Base-by-base conservation (phyloP, 257 asterid genomes). In the Plantago major region DNA sequence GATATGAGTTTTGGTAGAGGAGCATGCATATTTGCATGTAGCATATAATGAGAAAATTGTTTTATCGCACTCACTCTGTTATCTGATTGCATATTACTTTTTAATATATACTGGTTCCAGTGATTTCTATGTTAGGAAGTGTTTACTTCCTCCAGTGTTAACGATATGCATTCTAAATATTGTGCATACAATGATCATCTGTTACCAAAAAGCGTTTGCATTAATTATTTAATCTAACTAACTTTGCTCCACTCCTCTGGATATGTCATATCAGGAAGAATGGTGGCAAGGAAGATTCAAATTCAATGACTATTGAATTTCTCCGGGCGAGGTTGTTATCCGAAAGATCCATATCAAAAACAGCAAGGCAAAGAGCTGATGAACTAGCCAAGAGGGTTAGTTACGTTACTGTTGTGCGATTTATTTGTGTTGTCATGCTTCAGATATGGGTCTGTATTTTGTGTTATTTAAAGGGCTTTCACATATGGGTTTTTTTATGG, bases 301-400 rank as follows among this genome's bases (percentile, higher is more conserved):
- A 84, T 63, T 65, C 79, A n/a, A 83, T 77, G 86, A 89, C 96
- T 33, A 73, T 93, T 65, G 95, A 93, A 58, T 92, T 82, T 79
- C 93, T 92, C 50, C 84, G 96, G 56, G 95, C 85, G 58, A 77
- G 90, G 74, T 75, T 92, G 76, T 76, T 89, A 72, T 69, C 97
- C 62, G 97, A 92, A 82, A 89, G 97, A 71, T 88, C 99, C 13
- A 77, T 89, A 68, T 92, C 95, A 46, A 84, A 76, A 71, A 58
- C 92, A 7, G 90, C 95, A 19, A 83, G 78, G 70, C 87, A 83
- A 79, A 82, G 96, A 85, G 96, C 94, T 45, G 82, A 89, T 75
- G 97, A 89, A 60, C 92, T 93, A 67, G 71, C 96, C 71, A 79
- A 73, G 70, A 87, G 88, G 95, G 99, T 93, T 70, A 76, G 87